A percentile compares a stretch with the other conserved stretches of the same genome.
These are phyloP conservation scores for Phytophthora megakarya DNA, from an alignment of 352 stramenopile genomes.

Conservation along the genomic window DNA sequence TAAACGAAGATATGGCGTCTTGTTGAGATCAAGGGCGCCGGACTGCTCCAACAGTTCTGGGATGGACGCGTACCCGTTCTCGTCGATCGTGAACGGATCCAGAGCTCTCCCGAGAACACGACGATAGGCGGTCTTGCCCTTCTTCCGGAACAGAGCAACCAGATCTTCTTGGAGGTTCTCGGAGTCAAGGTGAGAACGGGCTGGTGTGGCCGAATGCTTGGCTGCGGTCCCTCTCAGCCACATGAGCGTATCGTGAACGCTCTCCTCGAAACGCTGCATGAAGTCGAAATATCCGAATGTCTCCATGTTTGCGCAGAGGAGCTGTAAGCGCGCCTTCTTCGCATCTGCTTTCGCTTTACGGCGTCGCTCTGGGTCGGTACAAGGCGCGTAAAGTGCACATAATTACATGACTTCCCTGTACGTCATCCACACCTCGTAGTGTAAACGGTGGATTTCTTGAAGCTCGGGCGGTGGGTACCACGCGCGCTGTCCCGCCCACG, in stretches of 20 bases:
- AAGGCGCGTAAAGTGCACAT: background rate
- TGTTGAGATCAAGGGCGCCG: background rate
- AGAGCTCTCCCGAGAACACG: background rate
- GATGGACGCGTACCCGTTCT: background rate
- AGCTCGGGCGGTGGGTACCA: conserved; percentile 8
- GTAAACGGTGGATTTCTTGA: background rate
- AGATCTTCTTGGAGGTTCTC: background rate
- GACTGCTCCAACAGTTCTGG: too few species aligned
- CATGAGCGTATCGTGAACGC: background rate
- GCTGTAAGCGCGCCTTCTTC: too few species aligned
- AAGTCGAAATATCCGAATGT: background rate
- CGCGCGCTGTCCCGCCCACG: background rate
- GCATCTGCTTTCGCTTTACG: too few species aligned
- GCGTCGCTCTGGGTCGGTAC: background rate
- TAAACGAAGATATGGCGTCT: background rate
- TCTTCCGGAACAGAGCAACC: too few species aligned
- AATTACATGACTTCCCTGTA: background rate
- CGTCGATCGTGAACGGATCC: background rate
- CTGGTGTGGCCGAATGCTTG: background rate
- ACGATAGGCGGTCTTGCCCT: too few species aligned
- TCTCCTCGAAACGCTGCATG: background rate
- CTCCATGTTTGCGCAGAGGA: background rate
- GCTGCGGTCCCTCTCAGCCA: background rate
- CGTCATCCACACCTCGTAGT: background rate
- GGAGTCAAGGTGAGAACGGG: background rate